Conservation (phyloP, 768 basidiomycete species). For the Hysterangium stoloniferum region DNA sequence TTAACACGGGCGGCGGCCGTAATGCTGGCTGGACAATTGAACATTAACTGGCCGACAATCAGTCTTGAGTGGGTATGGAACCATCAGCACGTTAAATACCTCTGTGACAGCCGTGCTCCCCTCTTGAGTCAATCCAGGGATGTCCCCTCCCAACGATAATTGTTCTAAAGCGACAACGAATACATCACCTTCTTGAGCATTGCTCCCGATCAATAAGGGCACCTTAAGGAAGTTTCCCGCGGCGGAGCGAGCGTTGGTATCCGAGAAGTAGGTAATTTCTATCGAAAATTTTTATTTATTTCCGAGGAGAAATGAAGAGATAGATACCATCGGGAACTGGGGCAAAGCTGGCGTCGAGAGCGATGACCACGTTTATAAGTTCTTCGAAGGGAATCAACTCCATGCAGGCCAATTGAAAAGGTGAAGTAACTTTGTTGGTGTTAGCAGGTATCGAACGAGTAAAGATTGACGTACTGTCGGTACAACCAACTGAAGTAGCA, state of each 20-base stretch:
- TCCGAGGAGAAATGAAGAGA: neutral
- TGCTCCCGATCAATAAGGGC: slow-evolving; percentile 6
- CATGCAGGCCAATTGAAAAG: slow-evolving; percentile 8
- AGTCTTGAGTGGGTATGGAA: neutral
- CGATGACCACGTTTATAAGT: slow-evolving; percentile 19
- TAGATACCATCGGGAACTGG: slow-evolving; percentile 5
- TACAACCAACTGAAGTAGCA: slow-evolving; percentile 6
- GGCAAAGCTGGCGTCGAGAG: neutral
- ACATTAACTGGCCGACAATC: neutral
- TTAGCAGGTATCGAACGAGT: too few relatives aligned
- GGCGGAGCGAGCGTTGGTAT: slow-evolving; percentile 4
- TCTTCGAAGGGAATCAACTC: slow-evolving; percentile 3
- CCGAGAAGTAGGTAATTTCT: slow-evolving; percentile 8
- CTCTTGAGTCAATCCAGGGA: slow-evolving; percentile 7
- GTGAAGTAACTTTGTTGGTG: neutral
- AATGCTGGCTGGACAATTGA: slow-evolving; percentile 7
- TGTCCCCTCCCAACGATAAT: neutral
- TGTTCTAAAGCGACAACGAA: slow-evolving; percentile 8
- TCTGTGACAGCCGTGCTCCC: slow-evolving; percentile 3
- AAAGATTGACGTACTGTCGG: too few relatives aligned
- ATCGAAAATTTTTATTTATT: neutral
- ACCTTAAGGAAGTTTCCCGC: slow-evolving; percentile 3
- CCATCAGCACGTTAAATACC: neutral
- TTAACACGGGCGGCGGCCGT: slow-evolving; percentile 2
- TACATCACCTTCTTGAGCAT: slow-evolving; percentile 7